A percentile compares a stretch with the other conserved stretches of the same genome.
Evolutionary conservation across 2,329 filamentous ascomycete species (phyloP).

Genomic region (Ceratocystis variospora): DNA sequence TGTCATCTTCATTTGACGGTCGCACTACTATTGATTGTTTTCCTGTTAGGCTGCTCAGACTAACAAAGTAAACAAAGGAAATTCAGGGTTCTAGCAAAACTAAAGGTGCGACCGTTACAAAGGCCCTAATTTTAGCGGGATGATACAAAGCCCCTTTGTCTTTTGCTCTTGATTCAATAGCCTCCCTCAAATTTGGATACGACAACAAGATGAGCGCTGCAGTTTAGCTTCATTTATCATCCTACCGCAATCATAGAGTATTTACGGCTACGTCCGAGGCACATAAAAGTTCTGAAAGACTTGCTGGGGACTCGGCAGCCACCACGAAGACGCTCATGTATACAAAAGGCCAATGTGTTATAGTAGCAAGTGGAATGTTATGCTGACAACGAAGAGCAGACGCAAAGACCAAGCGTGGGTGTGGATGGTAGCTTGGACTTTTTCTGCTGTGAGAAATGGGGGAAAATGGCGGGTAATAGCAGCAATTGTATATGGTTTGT

Average conservation of each 20-base stretch:
- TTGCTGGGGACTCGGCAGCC: background rate
- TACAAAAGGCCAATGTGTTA: background rate
- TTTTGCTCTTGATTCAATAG: background rate
- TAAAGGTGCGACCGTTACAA: background rate
- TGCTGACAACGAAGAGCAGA: background rate
- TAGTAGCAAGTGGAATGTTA: background rate
- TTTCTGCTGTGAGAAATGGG: too few species aligned
- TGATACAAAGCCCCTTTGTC: background rate
- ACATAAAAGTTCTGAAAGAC: background rate
- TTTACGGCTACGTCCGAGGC: constrained; percentile 1
- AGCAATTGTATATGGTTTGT: background rate
- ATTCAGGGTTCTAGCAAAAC: background rate
- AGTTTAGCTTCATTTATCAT: too few species aligned
- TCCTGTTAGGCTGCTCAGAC: background rate
- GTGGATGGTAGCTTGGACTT: background rate
- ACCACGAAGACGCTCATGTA: background rate
- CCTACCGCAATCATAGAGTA: background rate
- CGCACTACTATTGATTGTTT: background rate
- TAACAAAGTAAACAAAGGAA: background rate
- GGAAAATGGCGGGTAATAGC: background rate
- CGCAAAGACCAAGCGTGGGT: background rate
- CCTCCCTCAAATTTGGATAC: too few species aligned
- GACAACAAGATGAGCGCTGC: too few species aligned
- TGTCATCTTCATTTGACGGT: background rate
- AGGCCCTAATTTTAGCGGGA: background rate